A percentile compares a stretch with the other conserved stretches of the same genome.
Conservation (phyloP, 78 protist species). For the Bigelowiella natans region DNA sequence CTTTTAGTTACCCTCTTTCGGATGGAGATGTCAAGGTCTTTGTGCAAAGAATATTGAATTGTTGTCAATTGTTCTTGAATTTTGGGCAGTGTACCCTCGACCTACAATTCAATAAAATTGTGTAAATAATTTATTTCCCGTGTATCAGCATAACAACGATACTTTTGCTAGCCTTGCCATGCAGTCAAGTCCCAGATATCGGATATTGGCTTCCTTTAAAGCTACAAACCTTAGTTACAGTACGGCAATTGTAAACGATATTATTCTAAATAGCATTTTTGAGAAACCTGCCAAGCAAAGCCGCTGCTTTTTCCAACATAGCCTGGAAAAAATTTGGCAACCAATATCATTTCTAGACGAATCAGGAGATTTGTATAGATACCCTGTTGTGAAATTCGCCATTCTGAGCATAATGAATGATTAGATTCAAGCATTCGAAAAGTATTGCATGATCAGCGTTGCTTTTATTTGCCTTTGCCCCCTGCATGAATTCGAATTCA, state of each 20-base stretch:
- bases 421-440: conserved; percentile 75
- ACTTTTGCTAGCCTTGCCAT: conserved; percentile 35
- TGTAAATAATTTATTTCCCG: no score
- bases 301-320: not conserved
- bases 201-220: conserved; percentile 70
- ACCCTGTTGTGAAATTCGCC: not conserved
- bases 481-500: no score
- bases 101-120: no score
- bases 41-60: not conserved
- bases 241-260: no score
- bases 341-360: no score
- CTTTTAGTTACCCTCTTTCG: not conserved
- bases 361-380: no score
- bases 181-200: conserved; percentile 76
- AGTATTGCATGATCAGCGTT: conserved; percentile 76
- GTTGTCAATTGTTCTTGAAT: not conserved
- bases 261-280: no score
- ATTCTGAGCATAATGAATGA: conserved; percentile 53
- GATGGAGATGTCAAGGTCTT: conserved; percentile 1
- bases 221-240: no score
- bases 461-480: conserved; percentile 40
- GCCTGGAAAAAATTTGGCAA: no score
- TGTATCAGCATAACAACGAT: no score
- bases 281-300: not conserved
- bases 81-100: not conserved